Base-by-base conservation (phyloP, 495 filamentous ascomycete genomes). In the Filosporella fistucella region DNA sequence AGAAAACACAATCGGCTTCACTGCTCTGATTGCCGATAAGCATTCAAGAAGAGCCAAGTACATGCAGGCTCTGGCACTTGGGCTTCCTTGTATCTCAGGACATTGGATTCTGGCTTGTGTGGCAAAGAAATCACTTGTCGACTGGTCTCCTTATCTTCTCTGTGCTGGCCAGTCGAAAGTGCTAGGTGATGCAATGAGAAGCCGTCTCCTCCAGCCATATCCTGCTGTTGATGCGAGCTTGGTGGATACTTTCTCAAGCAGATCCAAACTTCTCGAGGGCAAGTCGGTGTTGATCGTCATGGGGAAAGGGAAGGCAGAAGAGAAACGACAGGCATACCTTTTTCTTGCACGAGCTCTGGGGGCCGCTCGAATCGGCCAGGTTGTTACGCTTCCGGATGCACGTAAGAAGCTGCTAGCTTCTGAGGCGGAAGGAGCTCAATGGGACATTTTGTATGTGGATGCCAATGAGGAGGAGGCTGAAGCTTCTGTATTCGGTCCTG, bases 1-100 rank as follows among this genome's bases (percentile, higher is more conserved):
- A 11, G 76, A 80, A 22, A 62, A 70, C 14, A 60, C 70, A 10
- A 65, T 84, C 0, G 88, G 89, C 4, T 97, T 98, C 63, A 76
- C 82, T 1, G 88, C 85, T 18, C 68, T 97, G 14, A 89, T 98
- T 50, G 84, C 93, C 0, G 86, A 96, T 62, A 77, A 77, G 22
- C 84, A 96, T 63, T 94, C 85, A 11, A 82, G 93, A n/a, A 85
- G 86, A 45, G 79, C 82, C 28, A 98, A 98, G 54, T 96, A 93
- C 64, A 85, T 98, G 75, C 91, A 97, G 62, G 93, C 93, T 0
- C 80, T 98, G 11, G 91, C 94, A 7, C 76, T 98, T 3, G 88
- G 88, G 4, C 62, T 98, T 1, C 94, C 94, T 0, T 94, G 89
- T 53, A 72, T 98, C 5, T 80, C 84, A 4, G 74, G 74, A 0